A percentile compares a stretch with the other conserved stretches of the same genome.
phyloP scores from a whole-genome alignment of 2,329 filamentous ascomycete species.

The Alternaria postmessia region DNA sequence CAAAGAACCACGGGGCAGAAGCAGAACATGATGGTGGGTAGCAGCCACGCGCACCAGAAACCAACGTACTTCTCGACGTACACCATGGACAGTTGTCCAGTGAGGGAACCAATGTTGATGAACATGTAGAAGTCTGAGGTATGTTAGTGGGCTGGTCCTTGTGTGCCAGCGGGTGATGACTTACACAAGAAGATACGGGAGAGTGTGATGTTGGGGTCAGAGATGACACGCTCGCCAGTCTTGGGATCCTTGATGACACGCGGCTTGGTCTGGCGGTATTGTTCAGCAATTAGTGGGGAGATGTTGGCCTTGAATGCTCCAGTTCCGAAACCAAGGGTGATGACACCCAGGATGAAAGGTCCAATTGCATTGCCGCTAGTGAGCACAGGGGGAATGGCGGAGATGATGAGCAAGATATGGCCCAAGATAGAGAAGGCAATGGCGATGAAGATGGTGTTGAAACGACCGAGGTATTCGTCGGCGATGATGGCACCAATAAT shows the following conservation, averaged over 20 bases:
- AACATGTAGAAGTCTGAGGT: slow-evolving; percentile 27
- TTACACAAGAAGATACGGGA: slow-evolving; percentile 64
- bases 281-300: slow-evolving; percentile 74
- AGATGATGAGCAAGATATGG: slow-evolving; percentile 63
- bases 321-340: slow-evolving; percentile 57
- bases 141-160: background rate
- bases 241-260: slow-evolving; percentile 62
- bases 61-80: slow-evolving; percentile 79
- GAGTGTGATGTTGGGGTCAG: slow-evolving; percentile 73
- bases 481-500: slow-evolving; percentile 65
- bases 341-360: slow-evolving; percentile 61
- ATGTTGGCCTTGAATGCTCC: slow-evolving; percentile 58
- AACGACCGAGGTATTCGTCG: slow-evolving; percentile 67
- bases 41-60: slow-evolving; percentile 75
- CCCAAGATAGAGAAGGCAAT: slow-evolving; percentile 60
- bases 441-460: slow-evolving; percentile 66
- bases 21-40: slow-evolving; percentile 72
- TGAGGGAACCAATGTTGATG: slow-evolving; percentile 66
- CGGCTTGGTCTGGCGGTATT: slow-evolving; percentile 68
- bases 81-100: slow-evolving; percentile 76
- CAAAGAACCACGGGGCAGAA: slow-evolving; percentile 68
- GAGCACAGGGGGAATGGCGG: slow-evolving; percentile 60
- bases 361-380: slow-evolving; percentile 56
- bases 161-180: background rate
- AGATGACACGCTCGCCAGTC: slow-evolving; percentile 72